A percentile compares a stretch with the other conserved stretches of the same genome.
Evolutionary conservation across 441 rosid genomes (phyloP).

Genomic region (Hura crepitans): DNA sequence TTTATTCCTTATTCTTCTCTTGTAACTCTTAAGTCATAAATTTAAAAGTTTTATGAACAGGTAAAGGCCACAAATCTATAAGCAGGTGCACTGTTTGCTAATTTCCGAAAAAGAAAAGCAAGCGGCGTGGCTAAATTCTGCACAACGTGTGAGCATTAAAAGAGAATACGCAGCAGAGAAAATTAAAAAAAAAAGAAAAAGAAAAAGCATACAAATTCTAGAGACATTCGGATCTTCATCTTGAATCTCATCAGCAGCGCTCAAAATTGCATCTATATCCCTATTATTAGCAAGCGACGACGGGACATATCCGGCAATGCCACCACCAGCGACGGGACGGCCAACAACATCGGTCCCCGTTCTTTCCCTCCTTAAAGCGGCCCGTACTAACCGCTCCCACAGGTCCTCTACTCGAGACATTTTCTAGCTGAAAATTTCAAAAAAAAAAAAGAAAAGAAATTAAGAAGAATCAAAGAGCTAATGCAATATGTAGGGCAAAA

Average conservation of each 20-base stretch:
- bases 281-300: slow-evolving; percentile 78
- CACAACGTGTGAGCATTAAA: too few species aligned
- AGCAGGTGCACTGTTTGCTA: neutral
- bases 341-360: slow-evolving; percentile 47
- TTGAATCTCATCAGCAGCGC: slow-evolving; percentile 95
- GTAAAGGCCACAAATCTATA: neutral
- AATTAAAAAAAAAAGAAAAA: neutral
- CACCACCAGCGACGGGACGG: slow-evolving; percentile 52
- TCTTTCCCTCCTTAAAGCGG: slow-evolving; percentile 71
- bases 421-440: slow-evolving; percentile 16
- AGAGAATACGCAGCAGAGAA: too few species aligned
- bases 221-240: slow-evolving; percentile 84
- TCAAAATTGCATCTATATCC: slow-evolving; percentile 83
- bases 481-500: neutral
- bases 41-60: neutral
- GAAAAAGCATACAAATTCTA: slow-evolving; percentile 59
- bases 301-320: slow-evolving; percentile 78
- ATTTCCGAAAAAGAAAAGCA: neutral
- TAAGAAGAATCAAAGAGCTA: neutral
- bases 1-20: too few species aligned
- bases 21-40: neutral
- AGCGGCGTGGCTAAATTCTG: neutral
- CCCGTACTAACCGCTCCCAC: slow-evolving; percentile 89
- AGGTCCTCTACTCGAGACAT: slow-evolving; percentile 78
- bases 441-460: neutral